Evolutionary conservation across 2,329 filamentous ascomycete genomes (phyloP), one percentile per base, ranked within the genome.

Genomic region (Xylaria sp.): DNA sequence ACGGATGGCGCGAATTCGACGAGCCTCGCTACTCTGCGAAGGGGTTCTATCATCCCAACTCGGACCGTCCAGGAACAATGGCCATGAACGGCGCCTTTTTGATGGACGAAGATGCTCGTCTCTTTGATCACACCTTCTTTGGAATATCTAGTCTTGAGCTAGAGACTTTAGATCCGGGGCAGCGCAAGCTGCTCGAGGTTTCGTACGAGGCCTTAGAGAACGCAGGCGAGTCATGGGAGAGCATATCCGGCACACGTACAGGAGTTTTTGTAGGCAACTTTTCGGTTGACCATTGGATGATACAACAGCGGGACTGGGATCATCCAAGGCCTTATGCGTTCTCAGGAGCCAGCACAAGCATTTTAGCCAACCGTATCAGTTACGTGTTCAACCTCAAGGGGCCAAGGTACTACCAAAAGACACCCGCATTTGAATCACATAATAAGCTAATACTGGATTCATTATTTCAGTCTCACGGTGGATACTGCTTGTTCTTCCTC

Each of bases 401-500:
- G 2, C 64, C 73, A 0, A 77, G 75, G 60, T 68, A 13, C 11
- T 34, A 34, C 29, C 29, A 11, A 34, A 39, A 19, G 48, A 26
- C 17, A 34, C 39, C 13, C 4, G 9, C 9, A 34, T 2, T 71
- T 69, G 64, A n/a, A 19, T 72, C 66, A 60, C 69, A 62, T 51
- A 72, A 69, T 48, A 62, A 73, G 48, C 54, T 68, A 46, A 6
- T 2, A 51, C n/a, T n/a, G 50, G 1, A 67, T 67, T 1, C 59
- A 72, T 11, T 68, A 60, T 73, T 67, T 1, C 59, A 72, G 13
- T 68, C 60, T 73, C 7, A 65, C 66, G 9, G 50, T 73, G 11
- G 67, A 76, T 41, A 75, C 72, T 3, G 73, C 71, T 2, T 76
- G 73, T 52, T 74, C 74, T 0, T 71, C 71, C 0, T 69, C 68